Base-by-base conservation (phyloP, 495 filamentous ascomycete genomes). In the Penicillium desertorum region DNA sequence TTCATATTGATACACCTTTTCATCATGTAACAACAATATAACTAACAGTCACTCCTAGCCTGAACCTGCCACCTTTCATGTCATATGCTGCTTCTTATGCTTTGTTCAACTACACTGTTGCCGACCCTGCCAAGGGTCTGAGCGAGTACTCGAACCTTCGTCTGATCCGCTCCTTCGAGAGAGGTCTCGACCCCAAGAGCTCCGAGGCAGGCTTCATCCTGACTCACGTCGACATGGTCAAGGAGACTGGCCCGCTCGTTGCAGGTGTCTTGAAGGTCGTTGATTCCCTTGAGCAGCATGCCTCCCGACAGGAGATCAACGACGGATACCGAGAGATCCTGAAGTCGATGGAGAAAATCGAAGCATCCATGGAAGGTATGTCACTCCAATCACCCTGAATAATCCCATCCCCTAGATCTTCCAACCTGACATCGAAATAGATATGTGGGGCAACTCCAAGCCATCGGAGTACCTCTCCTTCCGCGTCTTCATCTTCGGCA, bases 401-500 rank as follows among this genome's bases (percentile, higher is more conserved):
- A 10, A 5, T 10, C 3, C 32, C 16, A 44, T 20, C 14, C 14
- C 16, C 14, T n/a, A 17, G 0, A 42, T 1, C 12, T 9, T 20
- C 17, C 17, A 42, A 60, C 66, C 56, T 54, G 45, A 54, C 65
- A 27, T 23, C 14, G 5, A 12, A 5, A 36, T 51, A 87, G 85
- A 81, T 23, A 96, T 96, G 91, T 96, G 92, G 92, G 77, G 76
- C 36, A 87, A 89, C 64, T 90, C 87, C 50, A 89, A 87, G 64
- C 91, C 92, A 12, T 68, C 75, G 4, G 81, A 88, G 46, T 96
- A 96, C 71, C 86, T 84, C 32, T 85, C 79, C 48, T 96, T 94
- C 81, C 85, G 92, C 11, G 92, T 91, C 32, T 96, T 96, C 74
- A 96, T 96, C 71, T 96, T 95, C 62, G 92, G 92, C 48, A 95